These are phyloP conservation scores for Fusarium irregulare DNA, from an alignment of 2,329 filamentous ascomycete species.

Conservation along the genomic window DNA sequence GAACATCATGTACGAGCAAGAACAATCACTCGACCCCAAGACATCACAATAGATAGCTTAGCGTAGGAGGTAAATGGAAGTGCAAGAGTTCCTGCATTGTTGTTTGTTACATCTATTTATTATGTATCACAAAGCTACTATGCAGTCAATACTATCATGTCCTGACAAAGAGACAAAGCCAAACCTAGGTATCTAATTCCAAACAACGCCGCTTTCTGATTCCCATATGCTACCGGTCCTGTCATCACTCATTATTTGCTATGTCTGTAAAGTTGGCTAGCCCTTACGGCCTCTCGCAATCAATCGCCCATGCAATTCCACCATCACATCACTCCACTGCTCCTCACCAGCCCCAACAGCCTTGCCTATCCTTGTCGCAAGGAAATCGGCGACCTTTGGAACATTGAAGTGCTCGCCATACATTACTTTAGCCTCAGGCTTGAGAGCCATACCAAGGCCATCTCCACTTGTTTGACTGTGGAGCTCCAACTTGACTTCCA, in stretches of 20 bases:
- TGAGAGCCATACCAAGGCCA: slow-evolving; percentile 66
- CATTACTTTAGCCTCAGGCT: slow-evolving; percentile 69
- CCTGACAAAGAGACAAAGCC: slow-evolving; percentile 21
- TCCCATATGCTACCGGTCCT: slow-evolving; percentile 28
- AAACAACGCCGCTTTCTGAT: slow-evolving; percentile 38
- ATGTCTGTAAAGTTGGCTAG: not conserved
- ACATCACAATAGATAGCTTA: not conserved
- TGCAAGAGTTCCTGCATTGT: not conserved
- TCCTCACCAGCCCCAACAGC: slow-evolving; percentile 51
- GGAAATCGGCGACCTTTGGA: slow-evolving; percentile 78
- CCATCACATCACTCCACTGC: slow-evolving; percentile 66
- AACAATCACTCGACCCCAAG: not conserved
- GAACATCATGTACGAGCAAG: not conserved
- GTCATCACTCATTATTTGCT: slow-evolving; percentile 47
- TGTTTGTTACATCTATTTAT: slow-evolving; percentile 9
- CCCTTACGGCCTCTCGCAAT: slow-evolving; percentile 67
- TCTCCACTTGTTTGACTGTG: slow-evolving; percentile 57
- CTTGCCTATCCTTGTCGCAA: slow-evolving; percentile 65
- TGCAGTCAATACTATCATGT: slow-evolving; percentile 7
- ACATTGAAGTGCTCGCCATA: slow-evolving; percentile 85
- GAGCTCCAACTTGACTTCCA: slow-evolving; percentile 71
- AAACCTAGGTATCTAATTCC: slow-evolving; percentile 42
- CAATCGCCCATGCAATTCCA: slow-evolving; percentile 66
- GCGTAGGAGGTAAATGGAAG: not conserved
- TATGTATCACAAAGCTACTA: slow-evolving; percentile 16